Conservation (phyloP, 2,329 filamentous ascomycete species). For the Sporothrix pallida region DNA sequence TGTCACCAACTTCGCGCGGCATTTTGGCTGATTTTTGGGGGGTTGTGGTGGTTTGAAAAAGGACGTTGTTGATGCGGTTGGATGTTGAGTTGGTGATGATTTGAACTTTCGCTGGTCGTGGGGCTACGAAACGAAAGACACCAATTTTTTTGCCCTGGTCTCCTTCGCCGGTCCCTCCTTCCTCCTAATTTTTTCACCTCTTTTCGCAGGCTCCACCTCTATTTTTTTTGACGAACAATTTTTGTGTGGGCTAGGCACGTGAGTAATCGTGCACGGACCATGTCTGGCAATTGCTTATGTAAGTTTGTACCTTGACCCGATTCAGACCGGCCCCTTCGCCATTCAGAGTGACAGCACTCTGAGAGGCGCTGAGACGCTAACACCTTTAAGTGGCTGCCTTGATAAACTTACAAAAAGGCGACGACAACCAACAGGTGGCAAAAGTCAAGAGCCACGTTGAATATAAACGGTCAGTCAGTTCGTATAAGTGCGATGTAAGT, state of each 20-base stretch:
- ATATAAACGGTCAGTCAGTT: not conserved
- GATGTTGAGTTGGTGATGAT: constrained; percentile 34
- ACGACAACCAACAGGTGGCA: constrained; percentile 26
- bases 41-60: constrained; percentile 40
- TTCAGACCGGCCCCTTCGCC: not conserved
- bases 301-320: not conserved
- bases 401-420: not conserved
- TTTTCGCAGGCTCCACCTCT: constrained; percentile 27
- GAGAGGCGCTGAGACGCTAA: not conserved
- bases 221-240: constrained; percentile 28
- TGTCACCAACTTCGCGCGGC: constrained; percentile 97
- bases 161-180: not conserved
- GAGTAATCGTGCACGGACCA: constrained; percentile 19
- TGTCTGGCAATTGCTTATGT: constrained; percentile 22
- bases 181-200: constrained; percentile 28
- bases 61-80: constrained; percentile 36
- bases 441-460: constrained; percentile 17
- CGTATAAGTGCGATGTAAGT: constrained; percentile 1
- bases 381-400: constrained; percentile 28
- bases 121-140: constrained; percentile 21
- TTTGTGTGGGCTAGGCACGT: constrained; percentile 38
- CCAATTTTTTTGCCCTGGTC: constrained; percentile 27
- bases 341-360: not conserved
- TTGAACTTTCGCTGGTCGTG: constrained; percentile 20
- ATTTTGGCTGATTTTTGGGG: constrained; percentile 69